Evolutionary conservation across 2,329 filamentous ascomycete genomes (phyloP), one percentile per base, ranked within the genome.

Genomic region (Aspergillus thermomutatus): DNA sequence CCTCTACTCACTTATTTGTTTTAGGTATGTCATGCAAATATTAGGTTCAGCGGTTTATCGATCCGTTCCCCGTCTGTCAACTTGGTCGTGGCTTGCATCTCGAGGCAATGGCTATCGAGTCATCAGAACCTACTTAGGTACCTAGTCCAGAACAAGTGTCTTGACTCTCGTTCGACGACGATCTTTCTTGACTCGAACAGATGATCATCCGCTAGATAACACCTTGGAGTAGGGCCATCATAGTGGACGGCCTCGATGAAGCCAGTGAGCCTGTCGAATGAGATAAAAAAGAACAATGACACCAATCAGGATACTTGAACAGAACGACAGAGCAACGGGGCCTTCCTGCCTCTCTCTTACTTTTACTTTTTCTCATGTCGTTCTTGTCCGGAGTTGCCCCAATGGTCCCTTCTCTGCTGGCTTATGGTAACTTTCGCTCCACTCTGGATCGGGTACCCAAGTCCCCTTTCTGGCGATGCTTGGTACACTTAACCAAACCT

Each of bases 1-100:
- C 41, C 41, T 45, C 19, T 25, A 25, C 21, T 25, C 21, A 46
- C 21, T 14, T 23, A 21, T 45, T 45, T 45, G 41, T 46, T 26
- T 23, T 59, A 62, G 58, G 63, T 56, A 68, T 70, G 65, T 70
- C 68, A 70, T 72, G 66, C 61, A 69, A 60, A 54, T 64, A 45
- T 64, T 69, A 71, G 61, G 68, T 69, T 72, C 64, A 66, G 67
- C 68, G 68, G 64, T 70, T 65, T 61, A 62, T 69, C 64, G 65
- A 71, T 67, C 68, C 68, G 68, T 59, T 69, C 59, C 66, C 62
- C 58, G 58, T 64, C 61, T 62, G 58, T 61, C 56, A 63, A 60
- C 60, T 65, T 51, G 56, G 56, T 53, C 56, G 54, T 60, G 54
- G 60, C 48, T 55, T 51, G 45, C 48, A 55, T 25, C 50, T 48